phyloP scores from a whole-genome alignment of 2,329 filamentous ascomycete species.

The Alternaria gansuensis region DNA sequence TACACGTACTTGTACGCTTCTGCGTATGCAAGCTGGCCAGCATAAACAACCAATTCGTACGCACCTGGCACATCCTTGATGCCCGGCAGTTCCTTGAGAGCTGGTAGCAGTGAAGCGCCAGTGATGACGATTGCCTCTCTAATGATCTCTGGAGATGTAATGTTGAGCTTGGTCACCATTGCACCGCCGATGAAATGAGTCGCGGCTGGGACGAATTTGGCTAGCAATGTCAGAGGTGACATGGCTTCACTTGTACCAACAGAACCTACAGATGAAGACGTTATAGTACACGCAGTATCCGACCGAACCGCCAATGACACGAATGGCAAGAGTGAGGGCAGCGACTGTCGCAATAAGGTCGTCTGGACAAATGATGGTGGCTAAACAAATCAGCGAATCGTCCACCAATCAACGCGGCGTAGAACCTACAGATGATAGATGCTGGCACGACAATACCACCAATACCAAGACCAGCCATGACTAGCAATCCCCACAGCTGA shows the following conservation, averaged over 20 bases:
- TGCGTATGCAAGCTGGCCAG: constrained; percentile 66
- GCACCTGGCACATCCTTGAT: constrained; percentile 59
- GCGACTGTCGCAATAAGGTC: constrained; percentile 74
- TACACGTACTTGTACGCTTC: constrained; percentile 70
- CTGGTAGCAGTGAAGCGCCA: constrained; percentile 54
- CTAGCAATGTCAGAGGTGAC: not conserved
- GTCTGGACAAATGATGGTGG: constrained; percentile 73
- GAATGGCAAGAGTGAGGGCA: constrained; percentile 71
- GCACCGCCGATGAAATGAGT: constrained; percentile 48
- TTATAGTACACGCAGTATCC: constrained; percentile 64
- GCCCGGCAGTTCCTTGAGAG: constrained; percentile 56
- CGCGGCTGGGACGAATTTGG: constrained; percentile 38
- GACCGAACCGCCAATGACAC: constrained; percentile 71
- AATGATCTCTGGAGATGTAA: constrained; percentile 60
- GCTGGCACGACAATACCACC: constrained; percentile 74
- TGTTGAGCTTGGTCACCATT: constrained; percentile 60
- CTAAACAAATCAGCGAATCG: constrained; percentile 34
- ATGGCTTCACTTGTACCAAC: not conserved
- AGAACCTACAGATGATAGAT: constrained; percentile 63
- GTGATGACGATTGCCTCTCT: constrained; percentile 58
- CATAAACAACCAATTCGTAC: constrained; percentile 57
- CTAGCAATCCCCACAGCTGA: constrained; percentile 65
- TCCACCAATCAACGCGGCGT: not conserved
- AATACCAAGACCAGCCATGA: constrained; percentile 70
- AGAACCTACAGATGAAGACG: constrained; percentile 42